phyloP scores from a whole-genome alignment of 2,329 filamentous ascomycete species.

The Thelonectria rubi region DNA sequence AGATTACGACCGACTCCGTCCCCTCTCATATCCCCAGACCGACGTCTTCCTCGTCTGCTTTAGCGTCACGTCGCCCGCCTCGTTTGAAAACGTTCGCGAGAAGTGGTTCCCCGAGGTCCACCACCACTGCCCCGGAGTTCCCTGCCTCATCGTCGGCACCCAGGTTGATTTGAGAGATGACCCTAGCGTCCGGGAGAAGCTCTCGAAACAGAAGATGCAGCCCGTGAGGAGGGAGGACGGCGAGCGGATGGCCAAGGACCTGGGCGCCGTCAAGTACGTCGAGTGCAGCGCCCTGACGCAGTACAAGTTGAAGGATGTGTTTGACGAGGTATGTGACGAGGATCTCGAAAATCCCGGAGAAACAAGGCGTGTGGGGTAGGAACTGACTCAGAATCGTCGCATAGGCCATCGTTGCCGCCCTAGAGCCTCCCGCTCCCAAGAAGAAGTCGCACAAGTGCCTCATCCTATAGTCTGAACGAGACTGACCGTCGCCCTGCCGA shows the following conservation, averaged over 20 bases:
- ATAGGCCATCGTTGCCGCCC: conserved; percentile 94
- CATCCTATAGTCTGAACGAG: conserved; percentile 63
- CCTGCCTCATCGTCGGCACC: conserved; percentile 96
- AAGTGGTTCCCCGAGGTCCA: conserved; percentile 99
- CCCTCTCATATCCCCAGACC: conserved; percentile 96
- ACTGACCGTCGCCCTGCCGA: conserved; percentile 21
- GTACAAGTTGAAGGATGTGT: conserved; percentile 98
- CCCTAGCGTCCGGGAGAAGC: conserved; percentile 84
- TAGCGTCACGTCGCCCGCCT: conserved; percentile 95
- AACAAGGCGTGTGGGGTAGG: not conserved
- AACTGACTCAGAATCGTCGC: conserved; percentile 27
- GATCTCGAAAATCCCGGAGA: not conserved
- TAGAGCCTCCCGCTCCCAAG: conserved; percentile 87
- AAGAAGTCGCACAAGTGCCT: conserved; percentile 77
- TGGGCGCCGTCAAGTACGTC: conserved; percentile 98
- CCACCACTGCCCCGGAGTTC: conserved; percentile 97
- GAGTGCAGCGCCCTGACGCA: conserved; percentile 98
- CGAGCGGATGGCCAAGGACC: conserved; percentile 94
- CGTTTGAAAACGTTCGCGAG: conserved; percentile 98
- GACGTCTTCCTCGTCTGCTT: conserved; percentile 99
- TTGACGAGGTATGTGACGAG: conserved; percentile 82
- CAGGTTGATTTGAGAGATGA: conserved; percentile 97
- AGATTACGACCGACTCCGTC: conserved; percentile 97
- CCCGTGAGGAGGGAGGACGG: conserved; percentile 93
- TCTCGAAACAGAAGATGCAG: conserved; percentile 94